phyloP scores from a whole-genome alignment of 176 grass and related monocot species.

The Saccharum officinarum region DNA sequence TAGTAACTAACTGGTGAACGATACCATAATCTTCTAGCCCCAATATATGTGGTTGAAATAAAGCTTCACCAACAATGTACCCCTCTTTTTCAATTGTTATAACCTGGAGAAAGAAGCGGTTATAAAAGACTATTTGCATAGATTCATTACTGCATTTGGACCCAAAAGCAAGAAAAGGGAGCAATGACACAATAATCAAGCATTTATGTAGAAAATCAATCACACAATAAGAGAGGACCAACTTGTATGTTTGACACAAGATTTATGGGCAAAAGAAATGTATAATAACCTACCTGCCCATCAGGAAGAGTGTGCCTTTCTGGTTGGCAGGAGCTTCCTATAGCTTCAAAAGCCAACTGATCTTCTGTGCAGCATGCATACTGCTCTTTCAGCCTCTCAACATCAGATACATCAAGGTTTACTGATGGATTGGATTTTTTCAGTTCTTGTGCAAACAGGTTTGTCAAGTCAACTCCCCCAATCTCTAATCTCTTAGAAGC shows the following conservation, averaged over 20 bases:
- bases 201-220: constrained; percentile 3
- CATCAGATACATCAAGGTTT: constrained; percentile 79
- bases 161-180: not conserved
- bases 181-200: not conserved
- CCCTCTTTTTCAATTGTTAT: constrained; percentile 80
- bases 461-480: constrained; percentile 93
- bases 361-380: constrained; percentile 82
- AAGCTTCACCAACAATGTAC: constrained; percentile 90
- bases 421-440: constrained; percentile 78
- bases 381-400: constrained; percentile 90
- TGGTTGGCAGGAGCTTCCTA: constrained; percentile 55
- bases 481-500: constrained; percentile 91
- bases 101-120: constrained; percentile 51
- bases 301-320: constrained; percentile 95
- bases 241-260: not conserved
- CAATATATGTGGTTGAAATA: constrained; percentile 90
- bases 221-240: not conserved
- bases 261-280: constrained; percentile 23
- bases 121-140: constrained; percentile 18
- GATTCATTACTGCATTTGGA: not conserved
- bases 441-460: constrained; percentile 76
- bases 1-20: constrained; percentile 80
- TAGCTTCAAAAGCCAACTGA: constrained; percentile 66
- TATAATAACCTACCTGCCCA: constrained; percentile 76
- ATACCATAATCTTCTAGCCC: constrained; percentile 94